A percentile compares a stretch with the other conserved stretches of the same genome.
Conservation (phyloP, 306 rosid species). For the Abrus precatorius region DNA sequence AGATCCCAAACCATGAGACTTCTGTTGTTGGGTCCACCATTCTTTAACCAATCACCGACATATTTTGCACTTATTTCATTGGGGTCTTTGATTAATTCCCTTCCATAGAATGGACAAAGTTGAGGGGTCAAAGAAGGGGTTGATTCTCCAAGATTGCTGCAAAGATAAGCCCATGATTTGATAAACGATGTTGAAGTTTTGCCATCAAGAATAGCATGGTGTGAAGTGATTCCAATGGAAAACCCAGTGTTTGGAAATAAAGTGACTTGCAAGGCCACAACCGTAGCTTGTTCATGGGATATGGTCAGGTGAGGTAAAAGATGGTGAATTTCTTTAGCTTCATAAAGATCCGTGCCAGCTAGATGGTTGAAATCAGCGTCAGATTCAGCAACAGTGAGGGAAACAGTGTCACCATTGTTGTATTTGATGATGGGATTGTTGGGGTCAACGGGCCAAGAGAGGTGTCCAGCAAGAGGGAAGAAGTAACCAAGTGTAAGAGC, state of each 20-base stretch:
- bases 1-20: conserved; percentile 59
- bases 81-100: conserved; percentile 53
- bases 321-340: conserved; percentile 44
- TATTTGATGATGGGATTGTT: conserved; percentile 38
- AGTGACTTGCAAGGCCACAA: conserved; percentile 54
- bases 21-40: conserved; percentile 57
- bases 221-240: conserved; percentile 54
- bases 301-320: conserved; percentile 51
- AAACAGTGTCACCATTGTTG: conserved; percentile 30
- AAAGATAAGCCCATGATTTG: conserved; percentile 68
- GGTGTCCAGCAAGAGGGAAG: conserved; percentile 50
- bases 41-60: conserved; percentile 50
- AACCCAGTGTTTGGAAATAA: conserved; percentile 59
- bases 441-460: conserved; percentile 53
- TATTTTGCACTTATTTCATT: conserved; percentile 22
- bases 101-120: conserved; percentile 51
- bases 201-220: conserved; percentile 61
- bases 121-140: conserved; percentile 17
- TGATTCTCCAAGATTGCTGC: conserved; percentile 34
- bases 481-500: conserved; percentile 42
- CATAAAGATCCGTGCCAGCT: background rate
- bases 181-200: conserved; percentile 52
- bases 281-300: conserved; percentile 44
- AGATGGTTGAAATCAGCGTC: conserved; percentile 50
- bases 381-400: conserved; percentile 56